Evolutionary conservation across 371 early-diverging fungal genomes (phyloP), one percentile per base, ranked within the genome.

Genomic region (Apophysomyces elegans): DNA sequence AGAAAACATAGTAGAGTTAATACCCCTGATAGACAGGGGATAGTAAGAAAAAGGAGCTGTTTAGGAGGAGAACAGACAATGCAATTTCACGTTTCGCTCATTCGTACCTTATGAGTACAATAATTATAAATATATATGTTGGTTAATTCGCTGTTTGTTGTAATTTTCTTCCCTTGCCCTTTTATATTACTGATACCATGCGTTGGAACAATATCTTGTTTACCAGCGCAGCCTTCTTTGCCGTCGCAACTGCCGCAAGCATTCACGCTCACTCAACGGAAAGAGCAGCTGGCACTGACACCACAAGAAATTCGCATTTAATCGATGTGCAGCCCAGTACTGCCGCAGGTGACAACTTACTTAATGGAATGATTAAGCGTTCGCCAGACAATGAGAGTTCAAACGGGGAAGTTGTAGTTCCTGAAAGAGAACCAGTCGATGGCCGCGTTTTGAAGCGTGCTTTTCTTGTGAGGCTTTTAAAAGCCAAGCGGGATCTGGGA

Each of bases 21-120:
- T 26, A 0, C 41, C 41, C 41, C 41, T 41, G 41, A 41, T 41
- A 41, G 13, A 11, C 41, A 41, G 41, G 41, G 32, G 41, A 11
- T 13, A 41, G 1, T 41, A 8, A 13, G 41, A 13, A 41, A 13
- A 41, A 41, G 41, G 41, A 41, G 41, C 41, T 8, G 8, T 13
- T 41, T 41, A 41, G 54, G 54, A 50, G 54, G 54, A 50, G 54
- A 50, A 50, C 54, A 50, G 54, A 50, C 54, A 21, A 50, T 50
- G 54, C 54, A 50, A 21, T 21, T 50, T 50, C 54, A 50, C 54
- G 54, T 50, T 50, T 21, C 21, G 21, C 9, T 50, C 8, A 2
- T 50, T 41, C 41, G 41, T 41, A 41, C 1, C 41, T 41, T 8
- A 41, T 13, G 41, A 8, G 13, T 26, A 11, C 2, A 21, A n/a